Evolutionary conservation across 768 basidiomycete genomes (phyloP).

Genomic region (Clathrus columnatus): DNA sequence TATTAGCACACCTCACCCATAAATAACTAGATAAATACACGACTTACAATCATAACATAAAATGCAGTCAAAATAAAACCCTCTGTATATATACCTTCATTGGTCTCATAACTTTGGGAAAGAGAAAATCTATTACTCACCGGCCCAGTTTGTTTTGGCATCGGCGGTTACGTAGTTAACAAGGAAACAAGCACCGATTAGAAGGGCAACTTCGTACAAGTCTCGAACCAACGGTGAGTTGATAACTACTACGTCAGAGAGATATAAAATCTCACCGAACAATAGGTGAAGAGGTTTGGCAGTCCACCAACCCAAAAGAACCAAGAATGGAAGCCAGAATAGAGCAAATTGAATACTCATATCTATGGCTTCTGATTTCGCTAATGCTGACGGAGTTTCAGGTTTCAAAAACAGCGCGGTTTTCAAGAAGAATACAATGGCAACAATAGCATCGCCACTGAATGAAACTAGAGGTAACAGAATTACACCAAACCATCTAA

Average conservation of each 20-base stretch:
- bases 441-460: slow-evolving; percentile 58
- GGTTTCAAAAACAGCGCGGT: slow-evolving; percentile 31
- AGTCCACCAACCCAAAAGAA: slow-evolving; percentile 61
- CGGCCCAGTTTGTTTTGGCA: slow-evolving; percentile 66
- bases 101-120: not conserved
- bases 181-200: slow-evolving; percentile 62
- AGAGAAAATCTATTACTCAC: slow-evolving; percentile 1
- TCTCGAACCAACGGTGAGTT: slow-evolving; percentile 30
- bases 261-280: slow-evolving; percentile 43
- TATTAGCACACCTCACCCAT: not conserved
- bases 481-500: slow-evolving; percentile 65
- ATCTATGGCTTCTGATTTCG: slow-evolving; percentile 64
- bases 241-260: not conserved
- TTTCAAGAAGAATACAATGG: slow-evolving; percentile 47
- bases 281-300: slow-evolving; percentile 51
- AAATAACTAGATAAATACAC: not conserved
- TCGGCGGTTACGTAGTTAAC: slow-evolving; percentile 78
- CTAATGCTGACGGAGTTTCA: slow-evolving; percentile 44
- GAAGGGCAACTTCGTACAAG: slow-evolving; percentile 55
- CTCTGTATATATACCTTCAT: slow-evolving; percentile 30
- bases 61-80: slow-evolving; percentile 58
- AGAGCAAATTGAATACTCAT: slow-evolving; percentile 69
- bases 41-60: slow-evolving; percentile 55
- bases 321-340: slow-evolving; percentile 72
- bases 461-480: slow-evolving; percentile 67